A percentile compares a stretch with the other conserved stretches of the same genome.
Conservation (phyloP, 2,329 filamentous ascomycete species). For the Lachnellula hyalina region DNA sequence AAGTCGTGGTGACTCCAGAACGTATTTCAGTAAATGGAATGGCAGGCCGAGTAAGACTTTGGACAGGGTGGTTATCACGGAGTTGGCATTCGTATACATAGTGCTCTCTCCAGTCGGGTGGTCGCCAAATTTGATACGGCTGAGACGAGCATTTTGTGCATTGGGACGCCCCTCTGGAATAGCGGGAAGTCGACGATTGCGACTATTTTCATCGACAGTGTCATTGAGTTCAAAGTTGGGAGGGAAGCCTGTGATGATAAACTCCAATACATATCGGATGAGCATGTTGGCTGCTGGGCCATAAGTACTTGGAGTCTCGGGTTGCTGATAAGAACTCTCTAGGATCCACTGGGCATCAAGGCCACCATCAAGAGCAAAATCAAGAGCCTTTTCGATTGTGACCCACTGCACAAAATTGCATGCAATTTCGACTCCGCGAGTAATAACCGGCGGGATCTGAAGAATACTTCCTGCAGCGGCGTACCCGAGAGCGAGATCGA, state of each 20-base stretch:
- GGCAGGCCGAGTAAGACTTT: conserved; percentile 66
- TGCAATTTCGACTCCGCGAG: conserved; percentile 56
- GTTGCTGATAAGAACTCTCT: conserved; percentile 25
- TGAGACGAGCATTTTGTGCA: conserved; percentile 48
- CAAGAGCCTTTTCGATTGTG: conserved; percentile 54
- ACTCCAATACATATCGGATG: conserved; percentile 51
- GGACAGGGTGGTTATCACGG: conserved; percentile 47
- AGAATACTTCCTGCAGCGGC: conserved; percentile 58
- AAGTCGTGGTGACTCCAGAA: conserved; percentile 57
- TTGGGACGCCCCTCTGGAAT: conserved; percentile 21
- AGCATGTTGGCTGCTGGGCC: conserved; percentile 51
- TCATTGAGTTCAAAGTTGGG: conserved; percentile 54
- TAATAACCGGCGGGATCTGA: conserved; percentile 47
- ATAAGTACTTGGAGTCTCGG: conserved; percentile 40
- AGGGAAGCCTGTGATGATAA: conserved; percentile 56
- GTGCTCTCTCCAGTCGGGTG: conserved; percentile 35
- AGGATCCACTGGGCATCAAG: conserved; percentile 34
- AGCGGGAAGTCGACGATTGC: conserved; percentile 42
- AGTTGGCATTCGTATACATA: conserved; percentile 27
- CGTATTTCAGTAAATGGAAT: conserved; percentile 57
- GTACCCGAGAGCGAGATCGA: conserved; percentile 57
- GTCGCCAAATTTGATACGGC: conserved; percentile 68
- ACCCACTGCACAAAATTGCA: conserved; percentile 55
- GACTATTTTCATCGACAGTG: conserved; percentile 39
- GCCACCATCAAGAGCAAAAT: conserved; percentile 50